phyloP scores from a whole-genome alignment of 805 yeast species.

The Zygotorulaspora danielsina region DNA sequence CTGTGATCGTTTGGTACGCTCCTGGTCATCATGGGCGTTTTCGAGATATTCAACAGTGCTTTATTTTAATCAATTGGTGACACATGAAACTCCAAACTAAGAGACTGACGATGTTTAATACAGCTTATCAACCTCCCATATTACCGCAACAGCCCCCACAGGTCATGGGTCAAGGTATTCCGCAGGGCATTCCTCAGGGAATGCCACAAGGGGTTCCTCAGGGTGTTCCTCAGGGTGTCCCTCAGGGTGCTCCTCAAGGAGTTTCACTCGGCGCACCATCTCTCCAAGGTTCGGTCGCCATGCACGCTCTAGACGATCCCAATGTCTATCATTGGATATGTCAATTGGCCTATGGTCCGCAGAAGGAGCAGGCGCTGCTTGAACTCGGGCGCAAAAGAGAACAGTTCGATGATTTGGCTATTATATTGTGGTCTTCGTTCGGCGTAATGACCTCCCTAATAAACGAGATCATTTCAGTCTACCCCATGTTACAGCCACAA shows the following conservation, averaged over 20 bases:
- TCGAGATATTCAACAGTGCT: no score
- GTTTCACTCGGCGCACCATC: slow-evolving; percentile 3
- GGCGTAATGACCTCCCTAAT: slow-evolving; percentile 92
- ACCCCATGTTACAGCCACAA: slow-evolving; percentile 86
- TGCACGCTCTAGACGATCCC: slow-evolving; percentile 62
- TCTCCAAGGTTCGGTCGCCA: slow-evolving; percentile 4
- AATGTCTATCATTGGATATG: slow-evolving; percentile 86
- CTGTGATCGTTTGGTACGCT: no score
- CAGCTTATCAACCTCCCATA: background rate
- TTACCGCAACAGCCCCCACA: slow-evolving; percentile 1
- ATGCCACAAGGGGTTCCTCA: background rate
- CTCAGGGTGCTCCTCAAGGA: slow-evolving; percentile 1
- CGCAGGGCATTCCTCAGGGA: slow-evolving; percentile 2
- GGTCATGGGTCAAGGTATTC: background rate
- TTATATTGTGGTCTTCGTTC: slow-evolving; percentile 91
- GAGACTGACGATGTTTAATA: background rate
- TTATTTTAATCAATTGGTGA: no score
- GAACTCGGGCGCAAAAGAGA: slow-evolving; percentile 93
- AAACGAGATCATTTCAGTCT: slow-evolving; percentile 86
- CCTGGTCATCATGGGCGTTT: no score
- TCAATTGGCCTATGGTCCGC: slow-evolving; percentile 84
- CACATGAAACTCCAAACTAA: no score
- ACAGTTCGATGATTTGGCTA: slow-evolving; percentile 87
- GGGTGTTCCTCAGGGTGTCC: background rate
- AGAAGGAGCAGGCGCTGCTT: slow-evolving; percentile 85